These are phyloP conservation scores for Microstegium vimineum DNA, from an alignment of 176 grass and related monocot species.

Conservation along the genomic window DNA sequence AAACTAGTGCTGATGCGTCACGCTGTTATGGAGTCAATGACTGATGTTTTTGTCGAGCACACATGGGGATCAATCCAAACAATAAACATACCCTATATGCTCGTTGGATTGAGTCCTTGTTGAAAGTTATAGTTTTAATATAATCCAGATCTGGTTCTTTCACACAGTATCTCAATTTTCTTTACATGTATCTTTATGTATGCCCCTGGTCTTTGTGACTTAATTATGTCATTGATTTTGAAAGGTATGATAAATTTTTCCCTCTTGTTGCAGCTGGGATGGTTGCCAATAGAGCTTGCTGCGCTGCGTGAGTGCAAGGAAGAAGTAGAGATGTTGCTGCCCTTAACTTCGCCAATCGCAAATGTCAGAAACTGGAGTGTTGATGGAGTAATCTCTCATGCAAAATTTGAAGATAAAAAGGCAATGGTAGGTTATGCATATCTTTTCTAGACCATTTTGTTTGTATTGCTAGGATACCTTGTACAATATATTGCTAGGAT, in stretches of 20 bases:
- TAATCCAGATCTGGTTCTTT: background rate
- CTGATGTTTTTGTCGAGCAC: background rate
- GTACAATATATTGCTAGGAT: background rate
- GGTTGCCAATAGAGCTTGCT: constrained; percentile 29
- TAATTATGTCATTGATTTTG: background rate
- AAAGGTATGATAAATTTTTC: background rate
- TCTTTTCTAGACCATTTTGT: background rate
- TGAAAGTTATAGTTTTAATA: background rate
- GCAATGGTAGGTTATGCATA: constrained; percentile 27
- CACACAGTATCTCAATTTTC: background rate
- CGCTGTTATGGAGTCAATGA: background rate
- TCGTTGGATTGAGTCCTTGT: background rate
- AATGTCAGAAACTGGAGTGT: constrained; percentile 29
- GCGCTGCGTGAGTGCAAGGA: constrained; percentile 20
- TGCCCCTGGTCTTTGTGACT: background rate
- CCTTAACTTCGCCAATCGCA: constrained; percentile 34
- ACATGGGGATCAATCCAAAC: background rate
- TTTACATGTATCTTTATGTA: background rate
- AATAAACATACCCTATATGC: background rate
- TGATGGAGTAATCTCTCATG: constrained; percentile 43
- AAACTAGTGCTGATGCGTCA: background rate
- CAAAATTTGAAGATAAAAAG: constrained; percentile 10
- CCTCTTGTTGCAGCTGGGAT: constrained; percentile 13
- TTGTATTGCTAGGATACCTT: background rate
- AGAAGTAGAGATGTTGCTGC: constrained; percentile 47